phyloP scores from a whole-genome alignment of 2,329 filamentous ascomycete genomes.

The Fusarium sp. region DNA sequence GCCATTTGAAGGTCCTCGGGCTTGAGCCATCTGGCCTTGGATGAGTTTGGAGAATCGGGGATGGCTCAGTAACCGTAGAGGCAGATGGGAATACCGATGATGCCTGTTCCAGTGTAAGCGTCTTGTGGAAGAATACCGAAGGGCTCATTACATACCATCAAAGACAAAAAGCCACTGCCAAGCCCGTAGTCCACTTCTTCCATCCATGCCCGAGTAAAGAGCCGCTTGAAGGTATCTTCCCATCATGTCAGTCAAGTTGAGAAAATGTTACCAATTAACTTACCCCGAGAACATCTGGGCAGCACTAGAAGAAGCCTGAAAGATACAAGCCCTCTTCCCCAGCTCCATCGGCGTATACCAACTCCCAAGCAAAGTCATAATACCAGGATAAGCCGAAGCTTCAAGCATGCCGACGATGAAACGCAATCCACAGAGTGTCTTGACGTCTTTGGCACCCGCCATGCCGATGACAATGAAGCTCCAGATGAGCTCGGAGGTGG shows the following conservation, averaged over 20 bases:
- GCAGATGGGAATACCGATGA: constrained; percentile 49
- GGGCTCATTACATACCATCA: constrained; percentile 46
- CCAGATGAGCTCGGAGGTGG: constrained; percentile 48
- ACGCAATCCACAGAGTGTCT: constrained; percentile 51
- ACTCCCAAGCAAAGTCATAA: constrained; percentile 52
- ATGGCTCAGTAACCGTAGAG: constrained; percentile 49
- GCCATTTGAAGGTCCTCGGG: constrained; percentile 44
- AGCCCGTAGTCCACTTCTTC: constrained; percentile 50
- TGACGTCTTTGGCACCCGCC: constrained; percentile 50
- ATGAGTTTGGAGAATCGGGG: constrained; percentile 46
- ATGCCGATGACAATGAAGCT: constrained; percentile 49
- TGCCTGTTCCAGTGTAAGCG: background rate
- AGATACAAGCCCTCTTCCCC: constrained; percentile 55
- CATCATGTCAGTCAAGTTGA: background rate
- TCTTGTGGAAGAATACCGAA: too few relatives aligned
- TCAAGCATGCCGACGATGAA: constrained; percentile 56
- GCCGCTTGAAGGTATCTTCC: constrained; percentile 54
- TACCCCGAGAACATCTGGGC: constrained; percentile 57
- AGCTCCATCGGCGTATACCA: constrained; percentile 56
- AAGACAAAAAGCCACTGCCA: constrained; percentile 63
- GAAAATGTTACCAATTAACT: rapidly evolving
- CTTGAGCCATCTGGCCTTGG: constrained; percentile 46
- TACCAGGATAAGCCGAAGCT: constrained; percentile 50
- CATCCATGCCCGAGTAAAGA: constrained; percentile 55
- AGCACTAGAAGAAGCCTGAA: constrained; percentile 52